These are phyloP conservation scores for Trichomonas vaginalis DNA, from an alignment of 208 protist genomes.

Conservation along the genomic window DNA sequence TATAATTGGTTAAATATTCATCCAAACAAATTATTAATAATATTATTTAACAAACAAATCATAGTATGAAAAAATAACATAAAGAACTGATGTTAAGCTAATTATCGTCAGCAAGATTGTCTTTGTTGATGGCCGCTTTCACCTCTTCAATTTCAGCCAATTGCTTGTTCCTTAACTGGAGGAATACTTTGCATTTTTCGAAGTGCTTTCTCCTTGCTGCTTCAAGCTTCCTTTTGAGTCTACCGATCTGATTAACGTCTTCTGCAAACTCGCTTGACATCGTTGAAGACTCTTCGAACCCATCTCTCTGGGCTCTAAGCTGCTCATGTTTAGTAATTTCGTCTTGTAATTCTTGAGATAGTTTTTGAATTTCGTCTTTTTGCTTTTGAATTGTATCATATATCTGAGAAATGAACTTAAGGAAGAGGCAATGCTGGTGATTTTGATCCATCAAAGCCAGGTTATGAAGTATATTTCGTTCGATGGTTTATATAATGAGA, in stretches of 20 bases:
- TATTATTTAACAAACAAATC: no score
- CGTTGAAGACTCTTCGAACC: background rate
- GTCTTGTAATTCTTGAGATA: background rate
- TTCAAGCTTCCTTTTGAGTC: background rate
- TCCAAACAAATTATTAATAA: no score
- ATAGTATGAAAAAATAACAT: no score
- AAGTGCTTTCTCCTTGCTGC: background rate
- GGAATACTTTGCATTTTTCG: background rate
- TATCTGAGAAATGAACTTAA: background rate
- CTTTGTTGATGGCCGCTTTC: background rate
- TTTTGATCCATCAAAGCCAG: no score
- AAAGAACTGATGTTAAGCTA: no score
- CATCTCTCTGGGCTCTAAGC: background rate
- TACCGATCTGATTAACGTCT: background rate
- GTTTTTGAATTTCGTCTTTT: background rate
- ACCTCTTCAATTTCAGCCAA: background rate
- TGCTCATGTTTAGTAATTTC: background rate
- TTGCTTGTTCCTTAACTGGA: background rate
- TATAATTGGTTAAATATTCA: no score
- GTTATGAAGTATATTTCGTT: no score
- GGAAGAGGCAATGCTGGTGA: no score
- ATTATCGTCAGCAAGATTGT: background rate
- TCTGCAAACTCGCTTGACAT: background rate
- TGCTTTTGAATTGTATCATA: background rate
- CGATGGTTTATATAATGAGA: no score